A percentile compares a stretch with the other conserved stretches of the same genome.
Evolutionary conservation across 192 early-diverging fungal species (phyloP).

Genomic region (Martensiomyces pterosporus): DNA sequence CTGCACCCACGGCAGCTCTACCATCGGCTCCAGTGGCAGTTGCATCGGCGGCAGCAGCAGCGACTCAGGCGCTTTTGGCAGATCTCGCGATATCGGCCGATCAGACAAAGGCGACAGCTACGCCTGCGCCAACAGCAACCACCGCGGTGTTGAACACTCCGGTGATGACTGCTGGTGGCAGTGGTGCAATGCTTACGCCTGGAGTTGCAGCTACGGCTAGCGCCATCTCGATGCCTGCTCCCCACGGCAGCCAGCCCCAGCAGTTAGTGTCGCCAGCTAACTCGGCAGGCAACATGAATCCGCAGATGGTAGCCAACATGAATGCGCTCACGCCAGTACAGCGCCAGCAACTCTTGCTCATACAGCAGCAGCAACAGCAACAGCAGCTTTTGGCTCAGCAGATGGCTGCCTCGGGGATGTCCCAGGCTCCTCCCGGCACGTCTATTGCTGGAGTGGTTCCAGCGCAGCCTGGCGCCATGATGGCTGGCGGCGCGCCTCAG

Average conservation of each 20-base stretch:
- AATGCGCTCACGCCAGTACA: constrained; percentile 23
- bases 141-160: too few species aligned
- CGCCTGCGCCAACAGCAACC: constrained; percentile 4
- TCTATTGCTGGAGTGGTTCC: neutral
- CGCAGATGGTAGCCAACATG: constrained; percentile 21
- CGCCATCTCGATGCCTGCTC: too few species aligned
- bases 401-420: neutral
- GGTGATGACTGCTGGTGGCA: too few species aligned
- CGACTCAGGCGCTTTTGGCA: constrained; percentile 5
- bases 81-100: constrained; percentile 1
- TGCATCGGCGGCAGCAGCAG: too few species aligned
- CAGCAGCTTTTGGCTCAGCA: constrained; percentile 6
- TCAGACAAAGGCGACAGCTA: too few species aligned
- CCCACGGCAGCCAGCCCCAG: too few species aligned
- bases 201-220: too few species aligned
- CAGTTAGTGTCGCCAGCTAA: neutral
- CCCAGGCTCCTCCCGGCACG: too few species aligned
- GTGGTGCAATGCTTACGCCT: too few species aligned
- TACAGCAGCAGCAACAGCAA: constrained; percentile 23
- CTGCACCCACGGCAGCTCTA: too few species aligned
- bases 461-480: neutral
- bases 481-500: too few species aligned
- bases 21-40: too few species aligned
- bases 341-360: constrained; percentile 13
- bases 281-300: neutral